phyloP scores from a whole-genome alignment of 768 basidiomycete genomes.

The Mycena albidolilacea region DNA sequence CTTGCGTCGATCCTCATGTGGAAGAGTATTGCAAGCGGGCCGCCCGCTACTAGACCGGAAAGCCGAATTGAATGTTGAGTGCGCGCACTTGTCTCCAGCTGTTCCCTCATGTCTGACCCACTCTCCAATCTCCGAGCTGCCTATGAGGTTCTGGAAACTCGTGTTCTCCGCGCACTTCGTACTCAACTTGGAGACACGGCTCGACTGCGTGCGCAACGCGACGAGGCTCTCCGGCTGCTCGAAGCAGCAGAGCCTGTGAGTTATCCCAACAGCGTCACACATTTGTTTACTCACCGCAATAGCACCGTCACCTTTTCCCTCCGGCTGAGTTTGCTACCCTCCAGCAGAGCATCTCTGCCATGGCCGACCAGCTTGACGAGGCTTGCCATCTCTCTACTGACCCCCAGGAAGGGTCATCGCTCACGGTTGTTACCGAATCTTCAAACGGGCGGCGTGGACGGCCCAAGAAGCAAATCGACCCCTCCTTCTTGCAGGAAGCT shows the following conservation, averaged over 20 bases:
- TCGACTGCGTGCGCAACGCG: not conserved
- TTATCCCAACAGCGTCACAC: not conserved
- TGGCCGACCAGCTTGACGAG: conserved; percentile 38
- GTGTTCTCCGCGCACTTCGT: conserved; percentile 10
- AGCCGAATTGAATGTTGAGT: not conserved
- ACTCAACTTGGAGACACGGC: conserved; percentile 12
- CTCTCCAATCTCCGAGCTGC: conserved; percentile 10
- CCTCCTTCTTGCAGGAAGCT: conserved; percentile 40
- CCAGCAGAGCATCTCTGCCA: conserved; percentile 33
- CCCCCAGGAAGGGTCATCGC: conserved; percentile 24
- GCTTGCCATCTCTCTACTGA: conserved; percentile 39
- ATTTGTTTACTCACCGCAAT: too few relatives aligned
- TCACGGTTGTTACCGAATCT: not conserved
- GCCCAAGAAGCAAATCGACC: conserved; percentile 42
- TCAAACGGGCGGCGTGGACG: conserved; percentile 29
- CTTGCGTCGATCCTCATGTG: too few relatives aligned
- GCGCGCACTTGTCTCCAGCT: not conserved
- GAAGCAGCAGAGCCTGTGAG: not conserved
- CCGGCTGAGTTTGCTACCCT: conserved; percentile 37
- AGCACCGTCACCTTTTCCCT: too few relatives aligned
- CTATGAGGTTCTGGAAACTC: conserved; percentile 6
- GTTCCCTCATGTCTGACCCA: conserved; percentile 4
- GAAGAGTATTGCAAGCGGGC: not conserved
- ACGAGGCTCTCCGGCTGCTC: conserved; percentile 3
- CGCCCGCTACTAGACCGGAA: not conserved